Percentiles rank a stretch among this genome's conserved stretches.
These are phyloP conservation scores for Tricholomella constricta DNA, from an alignment of 768 basidiomycete genomes.

Conservation along the genomic window DNA sequence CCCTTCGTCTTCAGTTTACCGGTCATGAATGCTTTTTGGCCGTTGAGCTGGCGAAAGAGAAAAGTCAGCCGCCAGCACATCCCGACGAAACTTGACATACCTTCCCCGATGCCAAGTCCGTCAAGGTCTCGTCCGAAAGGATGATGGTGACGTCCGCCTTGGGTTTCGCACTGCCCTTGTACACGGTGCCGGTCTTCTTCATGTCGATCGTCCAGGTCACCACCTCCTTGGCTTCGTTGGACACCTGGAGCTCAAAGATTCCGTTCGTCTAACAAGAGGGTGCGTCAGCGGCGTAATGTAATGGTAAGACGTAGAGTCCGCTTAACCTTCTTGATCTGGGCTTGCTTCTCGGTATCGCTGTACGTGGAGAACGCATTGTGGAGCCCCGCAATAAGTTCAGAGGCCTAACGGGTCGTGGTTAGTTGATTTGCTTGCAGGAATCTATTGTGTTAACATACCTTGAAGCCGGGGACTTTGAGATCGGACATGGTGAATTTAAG, in stretches of 20 bases:
- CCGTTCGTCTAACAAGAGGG: constrained; percentile 65
- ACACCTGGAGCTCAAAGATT: constrained; percentile 83
- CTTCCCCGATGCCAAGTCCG: constrained; percentile 72
- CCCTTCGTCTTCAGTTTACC: constrained; percentile 91
- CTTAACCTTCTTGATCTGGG: constrained; percentile 73
- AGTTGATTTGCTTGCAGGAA: background rate
- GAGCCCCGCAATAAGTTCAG: constrained; percentile 61
- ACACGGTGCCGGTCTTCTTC: constrained; percentile 79
- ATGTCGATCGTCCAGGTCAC: constrained; percentile 91
- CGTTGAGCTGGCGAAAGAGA: constrained; percentile 60
- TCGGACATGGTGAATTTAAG: constrained; percentile 51
- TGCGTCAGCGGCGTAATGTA: background rate
- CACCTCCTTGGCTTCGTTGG: constrained; percentile 70
- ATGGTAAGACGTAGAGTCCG: background rate
- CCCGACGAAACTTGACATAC: constrained; percentile 32
- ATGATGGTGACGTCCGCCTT: constrained; percentile 86
- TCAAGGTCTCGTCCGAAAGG: constrained; percentile 75
- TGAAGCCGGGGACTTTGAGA: constrained; percentile 74
- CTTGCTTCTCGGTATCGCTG: constrained; percentile 62
- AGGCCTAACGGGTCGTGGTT: constrained; percentile 48
- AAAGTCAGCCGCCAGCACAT: background rate
- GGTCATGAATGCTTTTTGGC: constrained; percentile 96
- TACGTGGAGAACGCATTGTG: constrained; percentile 51
- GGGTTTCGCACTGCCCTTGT: constrained; percentile 69
- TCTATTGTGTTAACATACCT: constrained; percentile 40